Base-by-base conservation (phyloP, 169 alveolate species). In the Babesia divergens region DNA sequence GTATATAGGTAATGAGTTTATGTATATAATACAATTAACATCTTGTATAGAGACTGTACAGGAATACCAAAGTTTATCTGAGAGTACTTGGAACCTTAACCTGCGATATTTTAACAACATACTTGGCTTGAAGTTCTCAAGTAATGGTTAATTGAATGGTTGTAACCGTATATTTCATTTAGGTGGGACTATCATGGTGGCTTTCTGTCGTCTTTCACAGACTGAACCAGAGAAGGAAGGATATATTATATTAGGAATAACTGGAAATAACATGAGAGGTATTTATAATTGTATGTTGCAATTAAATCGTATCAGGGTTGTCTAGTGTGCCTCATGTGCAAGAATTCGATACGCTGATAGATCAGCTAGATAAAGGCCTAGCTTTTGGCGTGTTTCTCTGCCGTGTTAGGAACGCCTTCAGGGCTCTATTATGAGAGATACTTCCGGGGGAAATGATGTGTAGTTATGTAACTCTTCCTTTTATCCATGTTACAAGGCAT, bases 351-450 rank as follows among this genome's bases (percentile, higher is more conserved):
- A 31, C 22, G 31, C 55, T 49, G 7, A 55, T 65, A 9, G 9
- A n/a, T 26, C 70, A 75, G 29, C 40, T 75, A 4, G 65, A 75
- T 38, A 46, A 66, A 11, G 75, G 85, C 18, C 29, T 75, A 42
- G 72, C 29, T 1, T 54, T 75, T 18, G 85, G 85, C 9, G 40
- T 44, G 29, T 75, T 75, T 58, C 14, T 75, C 11, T 65, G 79
- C 65, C 28, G n/a, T 20, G 40, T 69, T 14, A 66, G 82, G 5
- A 26, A 69, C 24, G 22, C 74, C 24, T 56, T 69, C 62, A 69
- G 55, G n/a, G 44, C n/a, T n/a, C n/a, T n/a, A n/a, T n/a, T n/a
- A n/a, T n/a, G n/a, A n/a, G n/a, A n/a, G n/a, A n/a, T n/a, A n/a
- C n/a, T n/a, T n/a, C n/a, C n/a, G n/a, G n/a, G n/a, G n/a, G n/a